These are phyloP conservation scores for Populus alba DNA, from an alignment of 345 rosid genomes.

Conservation along the genomic window DNA sequence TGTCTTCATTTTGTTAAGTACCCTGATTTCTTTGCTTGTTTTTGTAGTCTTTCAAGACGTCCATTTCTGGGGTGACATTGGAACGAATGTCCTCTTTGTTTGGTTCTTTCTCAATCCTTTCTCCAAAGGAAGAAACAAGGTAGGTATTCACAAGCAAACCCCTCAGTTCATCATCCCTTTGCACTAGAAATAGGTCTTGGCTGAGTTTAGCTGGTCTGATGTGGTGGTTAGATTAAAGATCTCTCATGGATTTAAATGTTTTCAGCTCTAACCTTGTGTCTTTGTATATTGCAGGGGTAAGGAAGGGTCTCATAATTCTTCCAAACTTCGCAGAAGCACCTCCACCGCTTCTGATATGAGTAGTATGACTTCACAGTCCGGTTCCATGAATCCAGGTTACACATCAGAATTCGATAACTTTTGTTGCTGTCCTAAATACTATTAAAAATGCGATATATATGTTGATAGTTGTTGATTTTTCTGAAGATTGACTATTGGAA, in stretches of 20 bases:
- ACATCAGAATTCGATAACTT: conserved; percentile 2
- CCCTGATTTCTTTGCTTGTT: conserved; percentile 22
- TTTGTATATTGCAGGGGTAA: conserved; percentile 36
- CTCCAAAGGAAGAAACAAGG: conserved; percentile 53
- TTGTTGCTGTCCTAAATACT: not conserved
- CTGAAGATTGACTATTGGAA: not conserved
- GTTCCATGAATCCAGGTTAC: conserved; percentile 46
- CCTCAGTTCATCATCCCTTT: not conserved
- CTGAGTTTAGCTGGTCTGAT: not conserved
- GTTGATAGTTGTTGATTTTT: not conserved
- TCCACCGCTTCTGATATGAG: conserved; percentile 67
- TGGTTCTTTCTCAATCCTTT: conserved; percentile 60
- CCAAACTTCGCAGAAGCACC: conserved; percentile 62
- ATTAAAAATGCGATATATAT: not conserved
- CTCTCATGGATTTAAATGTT: not conserved
- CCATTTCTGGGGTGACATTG: conserved; percentile 71
- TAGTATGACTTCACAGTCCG: conserved; percentile 47
- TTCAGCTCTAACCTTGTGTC: conserved; percentile 4
- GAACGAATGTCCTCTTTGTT: conserved; percentile 71
- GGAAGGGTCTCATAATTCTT: conserved; percentile 45
- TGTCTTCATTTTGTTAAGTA: not conserved
- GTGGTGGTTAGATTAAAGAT: not conserved
- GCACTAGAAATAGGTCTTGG: not conserved
- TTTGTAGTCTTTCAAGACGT: conserved; percentile 61
- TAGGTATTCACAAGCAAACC: conserved; percentile 44